A percentile compares a stretch with the other conserved stretches of the same genome.
Conservation (phyloP, 2,329 filamentous ascomycete genomes). For the Diaporthe humulicola region DNA sequence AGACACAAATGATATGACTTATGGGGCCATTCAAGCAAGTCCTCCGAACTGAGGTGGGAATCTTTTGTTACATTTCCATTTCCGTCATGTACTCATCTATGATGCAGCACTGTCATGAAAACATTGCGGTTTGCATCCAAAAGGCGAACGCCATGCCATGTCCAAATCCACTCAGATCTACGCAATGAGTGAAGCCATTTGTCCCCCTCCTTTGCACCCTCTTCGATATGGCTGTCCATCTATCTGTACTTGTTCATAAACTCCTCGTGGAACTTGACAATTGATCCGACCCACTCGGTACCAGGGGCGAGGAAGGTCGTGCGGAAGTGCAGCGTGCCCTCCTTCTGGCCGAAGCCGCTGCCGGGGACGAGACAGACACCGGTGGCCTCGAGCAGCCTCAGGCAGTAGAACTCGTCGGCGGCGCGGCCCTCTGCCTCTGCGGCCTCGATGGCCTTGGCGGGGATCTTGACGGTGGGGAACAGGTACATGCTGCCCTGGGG, state of each 20-base stretch:
- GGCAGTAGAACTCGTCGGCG: conserved; percentile 94
- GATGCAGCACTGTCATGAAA: conserved; percentile 11
- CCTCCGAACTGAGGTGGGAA: conserved; percentile 2
- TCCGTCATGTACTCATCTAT: conserved; percentile 20
- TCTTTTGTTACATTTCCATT: conserved; percentile 6
- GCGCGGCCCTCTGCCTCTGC: conserved; percentile 80
- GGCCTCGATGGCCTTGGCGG: conserved; percentile 80
- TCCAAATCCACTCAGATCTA: conserved; percentile 19
- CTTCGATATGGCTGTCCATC: conserved; percentile 48
- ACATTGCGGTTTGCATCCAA: conserved; percentile 3
- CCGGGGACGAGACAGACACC: conserved; percentile 96
- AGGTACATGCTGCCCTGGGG: conserved; percentile 99
- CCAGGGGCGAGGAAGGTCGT: conserved; percentile 97
- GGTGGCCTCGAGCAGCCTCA: conserved; percentile 90
- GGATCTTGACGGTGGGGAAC: conserved; percentile 91
- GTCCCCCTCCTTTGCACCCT: not conserved
- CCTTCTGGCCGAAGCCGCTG: conserved; percentile 93
- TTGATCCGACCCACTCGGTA: conserved; percentile 91
- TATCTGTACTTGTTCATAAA: conserved; percentile 87
- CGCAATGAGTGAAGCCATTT: not conserved
- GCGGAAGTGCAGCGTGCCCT: conserved; percentile 91
- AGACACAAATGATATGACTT: conserved; percentile 36
- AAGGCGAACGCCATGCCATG: conserved; percentile 28
- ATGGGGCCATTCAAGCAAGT: conserved; percentile 17
- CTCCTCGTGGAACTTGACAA: conserved; percentile 89